phyloP scores from a whole-genome alignment of 1,284 basidiomycete genomes.

The Takashimella tepidaria region DNA sequence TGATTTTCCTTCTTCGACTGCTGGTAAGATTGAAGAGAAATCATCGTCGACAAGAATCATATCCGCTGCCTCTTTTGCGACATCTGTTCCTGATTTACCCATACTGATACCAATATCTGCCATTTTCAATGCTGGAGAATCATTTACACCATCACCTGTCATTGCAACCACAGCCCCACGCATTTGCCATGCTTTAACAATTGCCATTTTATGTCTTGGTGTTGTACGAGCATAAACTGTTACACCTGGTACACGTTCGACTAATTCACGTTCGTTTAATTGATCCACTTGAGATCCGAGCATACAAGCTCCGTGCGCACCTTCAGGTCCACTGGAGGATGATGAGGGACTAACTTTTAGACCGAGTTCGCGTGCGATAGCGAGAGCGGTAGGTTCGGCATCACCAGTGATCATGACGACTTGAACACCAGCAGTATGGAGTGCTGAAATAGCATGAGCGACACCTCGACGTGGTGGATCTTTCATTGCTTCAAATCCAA shows the following conservation, averaged over 20 bases:
- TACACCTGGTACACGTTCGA: conserved; percentile 72
- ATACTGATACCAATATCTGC: conserved; percentile 97
- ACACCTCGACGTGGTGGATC: conserved; percentile 93
- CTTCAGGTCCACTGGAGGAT: conserved; percentile 9
- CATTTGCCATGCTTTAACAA: conserved; percentile 86
- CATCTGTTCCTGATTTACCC: conserved; percentile 95
- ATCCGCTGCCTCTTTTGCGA: conserved; percentile 96
- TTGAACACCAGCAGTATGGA: conserved; percentile 83
- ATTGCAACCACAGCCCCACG: conserved; percentile 88
- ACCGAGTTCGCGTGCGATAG: conserved; percentile 88
- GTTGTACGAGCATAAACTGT: conserved; percentile 93
- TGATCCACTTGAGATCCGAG: conserved; percentile 84
- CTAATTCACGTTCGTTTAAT: conserved; percentile 71
- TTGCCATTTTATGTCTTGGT: conserved; percentile 94
- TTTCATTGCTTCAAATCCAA: conserved; percentile 89
- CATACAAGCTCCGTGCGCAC: conserved; percentile 53
- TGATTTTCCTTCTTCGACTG: conserved; percentile 94
- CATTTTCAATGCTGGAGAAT: conserved; percentile 94
- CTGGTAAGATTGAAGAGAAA: conserved; percentile 88
- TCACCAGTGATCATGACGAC: conserved; percentile 99
- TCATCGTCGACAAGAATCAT: conserved; percentile 97
- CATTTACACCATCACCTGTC: conserved; percentile 98
- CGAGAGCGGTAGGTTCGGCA: conserved; percentile 80
- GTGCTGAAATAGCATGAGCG: conserved; percentile 72
- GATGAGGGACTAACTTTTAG: conserved; percentile 49